Evolutionary conservation across 257 asterid genomes (phyloP), one percentile per base, ranked within the genome.

Genomic region (Dorcoceras hygrometricum): DNA sequence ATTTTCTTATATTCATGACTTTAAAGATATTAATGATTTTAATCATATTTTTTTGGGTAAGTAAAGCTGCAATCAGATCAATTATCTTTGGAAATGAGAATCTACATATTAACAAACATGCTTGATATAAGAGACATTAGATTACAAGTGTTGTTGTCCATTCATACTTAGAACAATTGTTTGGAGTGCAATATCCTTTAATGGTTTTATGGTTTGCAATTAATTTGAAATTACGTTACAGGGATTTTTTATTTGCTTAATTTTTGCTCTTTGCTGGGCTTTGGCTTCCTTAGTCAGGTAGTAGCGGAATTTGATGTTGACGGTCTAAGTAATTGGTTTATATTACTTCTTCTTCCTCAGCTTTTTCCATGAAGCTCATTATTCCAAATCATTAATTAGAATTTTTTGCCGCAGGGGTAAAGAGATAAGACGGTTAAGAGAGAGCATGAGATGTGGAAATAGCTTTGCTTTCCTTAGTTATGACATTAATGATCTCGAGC

Each of bases 241-340:
- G 99, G 99, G 99, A 65, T 87, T 74, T 75, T 10, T 69, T 9
- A 90, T 94, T 68, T 87, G 96, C 86, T 82, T 90, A 70, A 2
- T 68, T 67, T 96, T 94, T 69, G 96, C 96, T 67, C 87, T 87
- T 87, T 98, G 99, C 71, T 94, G 99, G 99, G 85, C 76, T 69
- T 75, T 80, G 78, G 99, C 99, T 77, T 85, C 98, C 57, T 83
- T 73, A 76, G 96, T 94, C 77, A 94, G 99, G 99, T 90, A 85
- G n/a, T n/a, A n/a, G 29, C 65, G 0, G 19, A 57, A 61, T 65
- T 53, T 55, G 67, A 56, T 25, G 71, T 62, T 48, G 46, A 48
- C 62, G 23, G 61, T 70, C 23, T 58, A 19, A n/a, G 64, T 12
- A 32, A 66, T 8, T 26, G 43, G 32, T 68, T 73, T 28, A 32